Base-by-base conservation (phyloP, 192 early-diverging fungal genomes). In the Allomyces macrogynus region DNA sequence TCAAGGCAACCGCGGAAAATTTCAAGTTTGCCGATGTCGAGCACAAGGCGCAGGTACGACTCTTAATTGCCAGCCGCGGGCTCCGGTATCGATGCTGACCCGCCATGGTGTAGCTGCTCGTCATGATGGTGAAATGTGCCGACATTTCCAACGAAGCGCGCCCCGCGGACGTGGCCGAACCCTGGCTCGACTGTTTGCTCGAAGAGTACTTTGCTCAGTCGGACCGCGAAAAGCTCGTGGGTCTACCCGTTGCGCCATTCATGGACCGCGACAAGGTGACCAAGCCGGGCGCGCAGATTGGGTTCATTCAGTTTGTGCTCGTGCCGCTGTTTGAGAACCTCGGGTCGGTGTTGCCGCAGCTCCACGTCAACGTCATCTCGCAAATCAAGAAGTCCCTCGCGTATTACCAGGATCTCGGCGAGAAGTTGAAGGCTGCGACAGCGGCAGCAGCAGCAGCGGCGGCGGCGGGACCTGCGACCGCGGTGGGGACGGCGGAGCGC, bases 111-210 rank as follows among this genome's bases (percentile, higher is more conserved):
- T 24, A 79, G 74, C 70, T 82, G 22, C 62, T 82, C 23, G 77
- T 79, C 67, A 72, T 80, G 66, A 70, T 82, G 26, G 70, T 76
- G 24, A 82, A 82, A 61, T 80, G 80, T 63, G 71, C 77, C 42
- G 80, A 82, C 62, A 80, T 82, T 49, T 73, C 70, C 44, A 82
- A 82, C 69, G 80, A 82, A 72, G 80, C 77, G 20, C 68, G 80
- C 27, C 80, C 80, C 3, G 77, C 74, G 16, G 44, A 62, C 26
- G 72, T 74, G 22, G 72, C 72, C 11, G 77, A 79, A 25, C 74
- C 72, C 11, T 79, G 78, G 78, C 77, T 79, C 26, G 72, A 79
- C 68, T 71, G 72, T 32, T 67, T 79, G 25, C 72, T 79, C 16
- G 74, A 79, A 65, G 78, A 79, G 43, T 79, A 79, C 64, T 79